Evolutionary conservation across 495 filamentous ascomycete genomes (phyloP), one percentile per base, ranked within the genome.

Genomic region (Podospora fimiseda): DNA sequence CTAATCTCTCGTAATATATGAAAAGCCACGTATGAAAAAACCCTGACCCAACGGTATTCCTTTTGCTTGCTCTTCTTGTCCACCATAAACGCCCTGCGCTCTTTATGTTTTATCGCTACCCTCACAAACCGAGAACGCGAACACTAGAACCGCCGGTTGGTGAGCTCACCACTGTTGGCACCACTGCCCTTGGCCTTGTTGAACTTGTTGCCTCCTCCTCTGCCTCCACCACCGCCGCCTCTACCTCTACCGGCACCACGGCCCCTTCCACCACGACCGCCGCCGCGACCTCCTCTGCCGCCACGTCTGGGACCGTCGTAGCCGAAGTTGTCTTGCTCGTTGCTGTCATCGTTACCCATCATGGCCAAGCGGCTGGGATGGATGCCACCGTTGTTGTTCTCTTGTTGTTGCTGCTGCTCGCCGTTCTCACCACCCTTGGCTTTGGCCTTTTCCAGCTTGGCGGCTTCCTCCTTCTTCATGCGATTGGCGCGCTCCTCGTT

Each of bases 401-500:
- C 27, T 11, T 49, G 47, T 14, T 58, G 49, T 19, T 55, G 27
- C 8, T 65, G 6, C 27, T 33, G 27, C 27, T 33, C 27, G 11
- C 27, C 27, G 27, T 33, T 11, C 27, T 33, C 27, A 33, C 11
- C 27, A 33, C 27, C 68, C 50, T 70, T 65, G 49, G 61, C 62
- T 48, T 64, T 73, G 55, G 76, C 71, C 50, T 80, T 71, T 63
- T 77, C 75, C 4, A 66, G 63, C 54, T 72, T 66, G 51, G 80
- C 81, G 41, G 70, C 66, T 59, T 79, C 81, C 58, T 76, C 69
- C 43, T 67, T 70, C 57, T 76, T 67, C 23, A 68, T 67, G 39
- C 71, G 70, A 40, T 75, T 67, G 43, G 78, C 76, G 39, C 91
- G 79, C 75, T 96, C 82, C 57, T 94, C 89, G 55, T 87, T 79